Percentiles rank a stretch among this genome's conserved stretches.
Conservation (phyloP, 352 stramenopile species). For the Phytopythium ostracodes region DNA sequence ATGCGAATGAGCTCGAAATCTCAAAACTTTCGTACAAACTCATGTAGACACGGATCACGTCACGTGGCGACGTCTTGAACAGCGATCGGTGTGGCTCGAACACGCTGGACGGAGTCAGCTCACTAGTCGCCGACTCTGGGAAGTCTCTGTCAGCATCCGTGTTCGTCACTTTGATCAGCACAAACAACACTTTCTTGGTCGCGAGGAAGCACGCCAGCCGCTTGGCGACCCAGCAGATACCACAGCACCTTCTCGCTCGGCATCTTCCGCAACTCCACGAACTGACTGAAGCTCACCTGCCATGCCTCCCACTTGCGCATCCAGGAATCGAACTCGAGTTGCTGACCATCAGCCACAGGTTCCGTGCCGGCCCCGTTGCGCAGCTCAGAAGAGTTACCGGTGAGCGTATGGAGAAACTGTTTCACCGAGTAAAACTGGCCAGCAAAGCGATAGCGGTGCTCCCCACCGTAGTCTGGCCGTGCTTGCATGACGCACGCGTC, state of each 20-base stretch:
- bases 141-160: not conserved
- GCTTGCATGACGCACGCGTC: not conserved
- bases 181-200: not conserved
- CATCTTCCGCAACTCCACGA: not conserved
- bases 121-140: no score
- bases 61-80: not conserved
- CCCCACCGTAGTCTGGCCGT: not conserved
- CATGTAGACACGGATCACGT: not conserved
- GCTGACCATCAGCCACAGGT: not conserved
- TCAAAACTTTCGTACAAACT: not conserved
- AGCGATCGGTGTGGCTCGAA: not conserved
- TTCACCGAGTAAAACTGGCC: not conserved
- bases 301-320: not conserved
- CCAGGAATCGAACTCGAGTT: not conserved
- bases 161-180: not conserved
- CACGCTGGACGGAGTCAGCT: not conserved
- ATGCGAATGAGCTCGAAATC: no score
- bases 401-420: not conserved
- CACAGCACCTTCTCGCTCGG: not conserved
- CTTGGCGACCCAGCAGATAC: not conserved
- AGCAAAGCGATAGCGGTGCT: not conserved
- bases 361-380: not conserved
- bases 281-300: not conserved
- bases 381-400: not conserved
- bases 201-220: not conserved